These are phyloP conservation scores for Serendipita sp. DNA, from an alignment of 768 basidiomycete genomes.

Conservation along the genomic window DNA sequence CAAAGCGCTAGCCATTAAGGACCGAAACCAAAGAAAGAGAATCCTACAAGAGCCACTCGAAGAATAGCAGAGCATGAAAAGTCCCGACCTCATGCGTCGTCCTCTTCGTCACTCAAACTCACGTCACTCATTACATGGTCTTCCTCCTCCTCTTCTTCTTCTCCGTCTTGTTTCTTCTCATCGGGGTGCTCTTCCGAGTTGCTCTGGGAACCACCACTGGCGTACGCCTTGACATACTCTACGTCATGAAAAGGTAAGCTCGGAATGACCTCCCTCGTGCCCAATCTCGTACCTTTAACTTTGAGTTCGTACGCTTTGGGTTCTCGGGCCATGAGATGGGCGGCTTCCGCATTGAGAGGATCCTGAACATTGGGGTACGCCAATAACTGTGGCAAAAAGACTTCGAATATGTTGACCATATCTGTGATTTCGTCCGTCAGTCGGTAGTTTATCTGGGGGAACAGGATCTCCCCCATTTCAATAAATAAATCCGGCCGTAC, in stretches of 20 bases:
- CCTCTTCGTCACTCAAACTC: background rate
- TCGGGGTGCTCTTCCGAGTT: slow-evolving; percentile 43
- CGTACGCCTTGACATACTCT: slow-evolving; percentile 95
- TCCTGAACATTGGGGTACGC: slow-evolving; percentile 98
- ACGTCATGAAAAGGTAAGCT: too few relatives aligned
- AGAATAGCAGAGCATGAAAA: background rate
- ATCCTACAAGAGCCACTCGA: too few relatives aligned
- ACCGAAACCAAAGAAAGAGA: too few relatives aligned
- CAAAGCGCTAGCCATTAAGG: too few relatives aligned
- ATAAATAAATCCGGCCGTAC: slow-evolving; percentile 30
- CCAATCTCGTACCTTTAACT: slow-evolving; percentile 72
- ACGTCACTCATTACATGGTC: background rate
- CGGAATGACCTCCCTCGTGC: too few relatives aligned
- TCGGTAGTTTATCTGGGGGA: background rate
- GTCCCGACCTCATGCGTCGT: background rate
- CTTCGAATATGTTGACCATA: slow-evolving; percentile 99
- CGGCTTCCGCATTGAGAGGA: slow-evolving; percentile 94
- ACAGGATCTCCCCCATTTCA: background rate
- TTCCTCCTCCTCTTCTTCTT: slow-evolving; percentile 9
- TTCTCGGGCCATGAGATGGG: slow-evolving; percentile 91
- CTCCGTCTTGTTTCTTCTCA: slow-evolving; percentile 51
- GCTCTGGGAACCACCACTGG: slow-evolving; percentile 61
- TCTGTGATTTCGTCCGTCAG: slow-evolving; percentile 31
- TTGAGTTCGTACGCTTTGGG: slow-evolving; percentile 89
- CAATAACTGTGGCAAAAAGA: slow-evolving; percentile 89